Percentiles rank a stretch among this genome's conserved stretches.
Evolutionary conservation across 2,329 filamentous ascomycete genomes (phyloP).

Genomic region (Penicillium sp.): DNA sequence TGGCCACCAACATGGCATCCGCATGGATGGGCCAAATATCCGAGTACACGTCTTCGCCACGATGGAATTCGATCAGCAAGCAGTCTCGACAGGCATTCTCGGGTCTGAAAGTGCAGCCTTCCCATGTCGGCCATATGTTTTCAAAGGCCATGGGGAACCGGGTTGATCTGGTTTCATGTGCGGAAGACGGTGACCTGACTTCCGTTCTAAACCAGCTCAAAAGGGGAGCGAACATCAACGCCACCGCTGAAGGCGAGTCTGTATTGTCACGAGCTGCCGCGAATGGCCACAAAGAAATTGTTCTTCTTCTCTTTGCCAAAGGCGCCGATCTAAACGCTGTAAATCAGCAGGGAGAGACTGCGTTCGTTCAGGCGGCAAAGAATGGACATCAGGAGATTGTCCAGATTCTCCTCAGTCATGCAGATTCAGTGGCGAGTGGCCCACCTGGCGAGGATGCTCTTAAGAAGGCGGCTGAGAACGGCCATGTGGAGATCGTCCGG

Average conservation of each 20-base stretch:
- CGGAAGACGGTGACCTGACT: not conserved
- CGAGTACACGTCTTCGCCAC: not conserved
- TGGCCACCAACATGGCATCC: constrained; percentile 1
- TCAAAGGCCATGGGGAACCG: not conserved
- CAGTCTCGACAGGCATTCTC: not conserved
- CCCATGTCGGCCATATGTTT: not conserved
- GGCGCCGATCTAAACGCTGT: not conserved
- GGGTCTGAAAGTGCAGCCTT: not conserved
- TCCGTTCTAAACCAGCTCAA: not conserved
- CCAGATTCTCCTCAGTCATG: not conserved
- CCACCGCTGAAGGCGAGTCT: not conserved
- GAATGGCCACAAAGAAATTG: constrained; percentile 1
- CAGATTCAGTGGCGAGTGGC: not conserved
- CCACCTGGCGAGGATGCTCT: not conserved
- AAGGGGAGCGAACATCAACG: not conserved
- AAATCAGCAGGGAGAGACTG: not conserved
- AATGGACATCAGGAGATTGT: not conserved
- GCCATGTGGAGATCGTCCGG: not conserved
- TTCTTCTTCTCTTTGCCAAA: not conserved
- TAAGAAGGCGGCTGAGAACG: not conserved
- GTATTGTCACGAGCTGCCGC: not conserved
- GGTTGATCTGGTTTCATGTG: not conserved
- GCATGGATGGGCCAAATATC: constrained; percentile 1
- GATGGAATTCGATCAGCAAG: not conserved
- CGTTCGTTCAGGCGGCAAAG: not conserved